A percentile compares a stretch with the other conserved stretches of the same genome.
Conservation (phyloP, 306 rosid genomes). For the Dicorynia guianensis region DNA sequence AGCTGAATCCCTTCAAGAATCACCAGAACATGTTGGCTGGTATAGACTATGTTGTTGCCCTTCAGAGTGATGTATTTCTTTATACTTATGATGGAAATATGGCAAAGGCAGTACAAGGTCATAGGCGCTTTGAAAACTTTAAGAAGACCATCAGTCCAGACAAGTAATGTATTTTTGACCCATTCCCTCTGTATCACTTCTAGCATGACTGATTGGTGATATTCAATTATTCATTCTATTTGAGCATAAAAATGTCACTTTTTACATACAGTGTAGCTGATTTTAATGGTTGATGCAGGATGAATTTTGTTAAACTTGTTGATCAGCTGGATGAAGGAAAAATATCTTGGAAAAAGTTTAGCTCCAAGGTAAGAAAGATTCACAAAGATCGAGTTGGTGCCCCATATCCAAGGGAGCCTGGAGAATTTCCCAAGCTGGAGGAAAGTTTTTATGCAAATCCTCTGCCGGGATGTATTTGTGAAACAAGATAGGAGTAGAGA, state of each 20-base stretch:
- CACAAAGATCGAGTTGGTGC: constrained; percentile 77
- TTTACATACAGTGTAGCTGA: constrained; percentile 7
- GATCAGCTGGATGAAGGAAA: constrained; percentile 83
- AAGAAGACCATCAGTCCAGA: constrained; percentile 96
- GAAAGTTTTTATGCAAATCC: constrained; percentile 98
- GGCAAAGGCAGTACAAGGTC: constrained; percentile 99
- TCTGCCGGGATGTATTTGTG: constrained; percentile 85
- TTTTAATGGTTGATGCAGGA: constrained; percentile 62
- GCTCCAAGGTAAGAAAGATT: constrained; percentile 78
- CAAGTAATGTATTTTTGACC: constrained; percentile 61
- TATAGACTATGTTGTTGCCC: constrained; percentile 93
- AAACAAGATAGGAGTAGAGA: constrained; percentile 49
- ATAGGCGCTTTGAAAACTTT: constrained; percentile 91
- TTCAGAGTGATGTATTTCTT: constrained; percentile 80
- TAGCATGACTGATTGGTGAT: constrained; percentile 16
- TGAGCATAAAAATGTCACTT: constrained; percentile 19
- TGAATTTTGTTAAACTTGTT: constrained; percentile 82
- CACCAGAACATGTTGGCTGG: constrained; percentile 99
- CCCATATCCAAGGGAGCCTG: constrained; percentile 75
- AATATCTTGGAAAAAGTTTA: constrained; percentile 82
- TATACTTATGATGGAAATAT: constrained; percentile 95
- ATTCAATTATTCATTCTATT: constrained; percentile 7
- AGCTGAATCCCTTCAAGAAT: constrained; percentile 74
- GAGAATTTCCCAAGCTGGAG: constrained; percentile 93
- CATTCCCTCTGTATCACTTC: constrained; percentile 28